Evolutionary conservation across 441 rosid species (phyloP), one percentile per base, ranked within the genome.

Genomic region (Dalechampia spathulata): DNA sequence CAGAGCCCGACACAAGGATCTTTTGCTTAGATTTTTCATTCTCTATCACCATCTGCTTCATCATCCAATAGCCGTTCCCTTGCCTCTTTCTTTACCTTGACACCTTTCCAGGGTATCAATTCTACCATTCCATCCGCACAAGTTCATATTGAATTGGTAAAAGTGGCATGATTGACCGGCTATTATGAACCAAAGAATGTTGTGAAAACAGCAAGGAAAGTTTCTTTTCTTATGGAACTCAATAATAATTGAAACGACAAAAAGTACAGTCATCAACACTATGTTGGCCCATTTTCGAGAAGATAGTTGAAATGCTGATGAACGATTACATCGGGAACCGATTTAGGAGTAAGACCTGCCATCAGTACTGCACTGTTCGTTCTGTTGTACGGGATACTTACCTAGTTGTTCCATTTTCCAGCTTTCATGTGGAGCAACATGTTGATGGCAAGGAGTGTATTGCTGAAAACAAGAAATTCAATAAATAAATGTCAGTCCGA

Each of bases 371-470:
- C 61, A 82, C 63, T 72, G 68, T 42, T 66, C 71, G 70, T 60
- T 66, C 62, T 61, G 53, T 47, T 79, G 72, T 65, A 62, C 61
- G 15, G 79, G 60, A 59, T 82, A 80, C 54, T 71, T 79, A 54
- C 84, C 89, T 8, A 83, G 81, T 62, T 88, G 75, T 68, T 81
- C 78, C 86, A 70, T 78, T 50, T 80, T 69, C 98, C 98, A 92
- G 90, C 90, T 91, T 71, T 88, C 93, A 19, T 72, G 95, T 30
- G 94, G 65, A 57, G 98, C 90, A 42, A 88, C 73, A 0, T 83
- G 90, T 62, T 78, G 75, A 54, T 92, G 93, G 34, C 72, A 73
- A 49, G 96, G 91, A 55, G 73, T 58, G 58, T 81, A 83, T 62
- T 74, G 75, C 96, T 91, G 91, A 73, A 54, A 76, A 7, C 66